Conservation (phyloP, 495 filamentous ascomycete genomes). For the Penicillium flavigenum region DNA sequence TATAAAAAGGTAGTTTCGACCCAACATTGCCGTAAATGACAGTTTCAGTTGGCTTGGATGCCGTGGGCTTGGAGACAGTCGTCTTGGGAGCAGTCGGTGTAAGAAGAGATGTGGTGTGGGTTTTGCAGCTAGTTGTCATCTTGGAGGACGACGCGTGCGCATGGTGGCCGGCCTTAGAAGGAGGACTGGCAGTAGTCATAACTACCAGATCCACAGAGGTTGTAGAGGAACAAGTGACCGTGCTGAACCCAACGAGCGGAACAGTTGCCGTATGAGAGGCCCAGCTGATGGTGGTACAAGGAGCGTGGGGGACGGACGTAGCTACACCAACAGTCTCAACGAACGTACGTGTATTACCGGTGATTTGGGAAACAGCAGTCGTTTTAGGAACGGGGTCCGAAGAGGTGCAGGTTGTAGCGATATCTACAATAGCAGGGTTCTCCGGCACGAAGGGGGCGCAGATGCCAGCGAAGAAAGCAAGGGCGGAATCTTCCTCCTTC, state of each 20-base stretch:
- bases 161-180: not conserved
- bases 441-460: slow-evolving; percentile 69
- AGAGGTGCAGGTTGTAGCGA: slow-evolving; percentile 54
- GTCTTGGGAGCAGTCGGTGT: not conserved
- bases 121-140: slow-evolving; percentile 1
- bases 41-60: slow-evolving; percentile 4
- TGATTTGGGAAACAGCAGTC: slow-evolving; percentile 30
- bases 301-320: slow-evolving; percentile 23
- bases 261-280: slow-evolving; percentile 64
- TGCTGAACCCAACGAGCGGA: slow-evolving; percentile 70
- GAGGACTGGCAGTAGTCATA: not conserved
- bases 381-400: slow-evolving; percentile 21
- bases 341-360: slow-evolving; percentile 3
- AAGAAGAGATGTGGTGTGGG: not conserved
- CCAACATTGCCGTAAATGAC: not conserved
- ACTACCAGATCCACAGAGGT: slow-evolving; percentile 27
- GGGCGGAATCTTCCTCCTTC: slow-evolving; percentile 61
- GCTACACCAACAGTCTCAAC: not conserved
- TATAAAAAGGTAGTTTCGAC: not conserved
- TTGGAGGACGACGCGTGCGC: not conserved
- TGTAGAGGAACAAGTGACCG: slow-evolving; percentile 39
- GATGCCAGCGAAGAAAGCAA: slow-evolving; percentile 86
- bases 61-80: not conserved
- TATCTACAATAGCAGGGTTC: slow-evolving; percentile 83
- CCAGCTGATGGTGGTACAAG: slow-evolving; percentile 62